Conservation (phyloP, 1,139 yeast species). For the Zygosaccharomyces pseudobailii region DNA sequence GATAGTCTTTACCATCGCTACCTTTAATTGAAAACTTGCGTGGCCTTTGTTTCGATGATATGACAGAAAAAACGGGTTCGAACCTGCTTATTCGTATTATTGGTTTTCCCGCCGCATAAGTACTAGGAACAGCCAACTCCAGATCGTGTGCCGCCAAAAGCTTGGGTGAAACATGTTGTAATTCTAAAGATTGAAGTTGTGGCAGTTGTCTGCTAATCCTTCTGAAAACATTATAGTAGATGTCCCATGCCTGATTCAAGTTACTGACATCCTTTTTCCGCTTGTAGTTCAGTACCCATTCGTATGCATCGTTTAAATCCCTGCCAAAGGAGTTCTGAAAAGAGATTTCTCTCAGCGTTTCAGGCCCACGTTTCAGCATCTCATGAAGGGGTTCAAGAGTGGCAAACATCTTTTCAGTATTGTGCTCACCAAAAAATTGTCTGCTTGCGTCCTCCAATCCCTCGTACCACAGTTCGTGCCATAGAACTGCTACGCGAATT, state of each 20-base stretch:
- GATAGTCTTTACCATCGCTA: slow-evolving; percentile 87
- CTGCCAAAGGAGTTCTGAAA: slow-evolving; percentile 92
- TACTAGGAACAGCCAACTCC: slow-evolving; percentile 91
- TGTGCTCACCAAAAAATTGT: slow-evolving; percentile 88
- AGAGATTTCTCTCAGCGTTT: slow-evolving; percentile 87
- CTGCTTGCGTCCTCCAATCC: slow-evolving; percentile 96
- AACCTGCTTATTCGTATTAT: slow-evolving; percentile 66
- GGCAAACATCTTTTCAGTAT: slow-evolving; percentile 90
- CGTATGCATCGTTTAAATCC: slow-evolving; percentile 87
- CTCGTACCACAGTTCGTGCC: slow-evolving; percentile 99
- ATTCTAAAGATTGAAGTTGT: slow-evolving; percentile 76
- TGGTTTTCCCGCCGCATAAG: slow-evolving; percentile 81
- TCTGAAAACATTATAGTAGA: slow-evolving; percentile 88
- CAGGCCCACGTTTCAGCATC: slow-evolving; percentile 81
- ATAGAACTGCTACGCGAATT: slow-evolving; percentile 88
- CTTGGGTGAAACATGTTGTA: slow-evolving; percentile 91
- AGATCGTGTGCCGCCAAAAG: slow-evolving; percentile 72
- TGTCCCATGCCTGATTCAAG: slow-evolving; percentile 96
- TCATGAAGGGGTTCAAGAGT: slow-evolving; percentile 86
- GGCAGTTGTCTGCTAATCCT: slow-evolving; percentile 87
- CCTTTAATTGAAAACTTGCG: slow-evolving; percentile 76
- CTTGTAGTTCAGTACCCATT: slow-evolving; percentile 85
- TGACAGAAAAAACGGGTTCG: slow-evolving; percentile 82
- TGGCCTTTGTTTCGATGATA: slow-evolving; percentile 94
- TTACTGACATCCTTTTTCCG: slow-evolving; percentile 82